Evolutionary conservation across 176 grass and related monocot species (phyloP), one percentile per base, ranked within the genome.

Genomic region (Zoysia pacifica): DNA sequence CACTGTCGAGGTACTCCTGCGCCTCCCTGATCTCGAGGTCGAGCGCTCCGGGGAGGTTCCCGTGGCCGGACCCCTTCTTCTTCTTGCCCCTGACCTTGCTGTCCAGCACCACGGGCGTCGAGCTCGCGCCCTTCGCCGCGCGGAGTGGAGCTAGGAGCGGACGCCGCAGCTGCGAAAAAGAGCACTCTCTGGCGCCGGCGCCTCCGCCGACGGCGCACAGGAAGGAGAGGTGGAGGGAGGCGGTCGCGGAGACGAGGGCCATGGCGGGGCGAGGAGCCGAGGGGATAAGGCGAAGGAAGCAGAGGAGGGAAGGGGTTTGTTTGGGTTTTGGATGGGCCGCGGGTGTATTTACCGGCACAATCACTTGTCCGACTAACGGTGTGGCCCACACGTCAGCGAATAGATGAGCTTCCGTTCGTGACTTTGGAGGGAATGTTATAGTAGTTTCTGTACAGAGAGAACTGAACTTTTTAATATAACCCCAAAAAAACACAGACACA

Each of bases 1-100:
- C 92, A 76, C 84, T 86, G 86, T 89, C 81, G 56, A 89, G 87
- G 72, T 87, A 94, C 70, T 84, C 81, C 84, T 86, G 80, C 1
- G 88, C 88, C 43, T 89, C 93, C 81, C 86, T 92, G 42, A 98
- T 94, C 81, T 98, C 95, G 1, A 78, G 42, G 18, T 94, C 95
- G 11, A 98, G 79, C 10, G 88, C 79, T 13, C 78, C 81, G 18
- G 90, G 28, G 6, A 98, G 90, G 3, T 70, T 84, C 28, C 81
- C 77, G 2, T 79, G 64, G 13, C 89, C 95, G 50, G 50, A 74
- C 4, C 80, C 64, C 58, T 87, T 83, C 86, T 28, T 28, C 28
- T 78, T 85, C 87, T 69, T 89, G 36, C 61, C 55, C 82, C 85
- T 85, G 35, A 15, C 56, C 82, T 77, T 85, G 78, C 87, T 81